Conservation (phyloP, 306 rosid species). For the Sphenostylis stenocarpa region DNA sequence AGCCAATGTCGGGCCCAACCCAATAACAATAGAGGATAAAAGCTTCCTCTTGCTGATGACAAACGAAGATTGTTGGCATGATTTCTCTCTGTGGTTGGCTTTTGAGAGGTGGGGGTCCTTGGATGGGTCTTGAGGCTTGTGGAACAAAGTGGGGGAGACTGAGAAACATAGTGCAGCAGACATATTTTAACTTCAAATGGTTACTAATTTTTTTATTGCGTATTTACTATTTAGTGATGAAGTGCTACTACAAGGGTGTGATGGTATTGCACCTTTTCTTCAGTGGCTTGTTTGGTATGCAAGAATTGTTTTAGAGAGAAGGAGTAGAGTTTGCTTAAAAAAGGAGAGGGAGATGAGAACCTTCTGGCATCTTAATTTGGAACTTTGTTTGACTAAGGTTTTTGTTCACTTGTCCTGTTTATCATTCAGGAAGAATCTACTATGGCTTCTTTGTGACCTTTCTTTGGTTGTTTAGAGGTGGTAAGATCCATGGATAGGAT, state of each 20-base stretch:
- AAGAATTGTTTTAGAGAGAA: slow-evolving; percentile 28
- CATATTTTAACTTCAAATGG: slow-evolving; percentile 26
- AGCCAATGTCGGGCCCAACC: slow-evolving; percentile 37
- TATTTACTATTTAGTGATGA: background rate
- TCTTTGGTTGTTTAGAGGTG: background rate
- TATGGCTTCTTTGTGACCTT: background rate
- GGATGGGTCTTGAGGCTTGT: slow-evolving; percentile 47
- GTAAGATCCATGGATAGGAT: background rate
- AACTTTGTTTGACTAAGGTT: slow-evolving; percentile 1
- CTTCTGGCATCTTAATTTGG: slow-evolving; percentile 47
- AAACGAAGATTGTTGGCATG: slow-evolving; percentile 32
- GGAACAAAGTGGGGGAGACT: slow-evolving; percentile 45
- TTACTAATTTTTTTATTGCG: background rate
- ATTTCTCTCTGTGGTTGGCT: slow-evolving; percentile 36
- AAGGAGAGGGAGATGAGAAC: slow-evolving; percentile 34
- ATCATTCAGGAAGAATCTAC: slow-evolving; percentile 38
- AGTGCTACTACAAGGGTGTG: background rate
- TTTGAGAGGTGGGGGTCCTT: slow-evolving; percentile 31
- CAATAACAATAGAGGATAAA: slow-evolving; percentile 38
- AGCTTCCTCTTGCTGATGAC: slow-evolving; percentile 45
- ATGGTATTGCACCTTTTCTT: background rate
- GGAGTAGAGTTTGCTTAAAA: slow-evolving; percentile 24
- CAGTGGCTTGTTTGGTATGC: background rate
- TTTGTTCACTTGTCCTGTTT: background rate
- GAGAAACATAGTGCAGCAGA: slow-evolving; percentile 50